Base-by-base conservation (phyloP, 768 basidiomycete species). In the Suillus brevipes region DNA sequence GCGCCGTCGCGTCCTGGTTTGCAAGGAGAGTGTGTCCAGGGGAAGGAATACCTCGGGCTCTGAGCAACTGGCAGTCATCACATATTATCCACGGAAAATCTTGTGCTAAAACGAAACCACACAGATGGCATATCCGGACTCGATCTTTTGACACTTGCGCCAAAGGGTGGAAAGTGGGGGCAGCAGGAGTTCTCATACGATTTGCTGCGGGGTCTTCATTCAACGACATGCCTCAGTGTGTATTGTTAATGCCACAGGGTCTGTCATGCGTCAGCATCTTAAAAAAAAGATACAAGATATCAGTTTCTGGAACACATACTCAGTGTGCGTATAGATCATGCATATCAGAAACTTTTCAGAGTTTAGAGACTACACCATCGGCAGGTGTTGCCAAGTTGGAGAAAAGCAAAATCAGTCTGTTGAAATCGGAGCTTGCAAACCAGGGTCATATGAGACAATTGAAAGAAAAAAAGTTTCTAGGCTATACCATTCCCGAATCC, bases 51-150 rank as follows among this genome's bases (percentile, higher is more conserved):
- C 12, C 12, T 28, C 18, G 50, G 50, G 25, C 18, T 12, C 25
- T 42, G 25, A 59, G 62, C 34, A n/a, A 45, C 36, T 36, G 61
- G 40, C 65, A 56, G 43, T 65, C 53, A 16, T 63, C 25, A 57
- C 62, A 64, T 10, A 31, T 37, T 57, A 9, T 49, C 60, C 60
- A 62, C 16, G 34, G 43, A 50, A 49, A 25, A 20, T 47, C 45
- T n/a, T 56, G 38, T 34, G 58, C 34, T 9, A 63, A 49, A 36
- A 50, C 36, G 37, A 20, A 13, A 34, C 63, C 63, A n/a, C 57
- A 59, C 16, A 34, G 14, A 14, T 25, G 9, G 28, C 63, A 65
- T 37, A 66, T 59, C 12, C 49, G 38, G 23, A 31, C 47, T 23
- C 47, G 34, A 16, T 34, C n/a, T 18, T 64, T 49, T 23, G 61